These are phyloP conservation scores for Sporisorium exsertum DNA, from an alignment of 1,284 basidiomycete species.

Conservation along the genomic window DNA sequence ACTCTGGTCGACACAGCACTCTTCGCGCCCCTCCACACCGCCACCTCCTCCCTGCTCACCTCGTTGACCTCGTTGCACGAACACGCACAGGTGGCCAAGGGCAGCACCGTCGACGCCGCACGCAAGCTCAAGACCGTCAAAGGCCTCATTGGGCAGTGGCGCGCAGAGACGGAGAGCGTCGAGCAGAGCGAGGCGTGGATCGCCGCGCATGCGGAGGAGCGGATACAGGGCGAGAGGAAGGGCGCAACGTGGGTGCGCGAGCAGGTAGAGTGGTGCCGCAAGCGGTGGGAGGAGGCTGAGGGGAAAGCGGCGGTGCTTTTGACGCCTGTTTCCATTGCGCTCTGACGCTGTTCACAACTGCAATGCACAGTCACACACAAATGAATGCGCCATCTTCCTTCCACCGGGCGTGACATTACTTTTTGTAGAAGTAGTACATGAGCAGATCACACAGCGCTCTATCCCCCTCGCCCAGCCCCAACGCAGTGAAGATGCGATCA, in stretches of 20 bases:
- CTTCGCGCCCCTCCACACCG: slow-evolving; percentile 25
- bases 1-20: neutral
- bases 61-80: slow-evolving; percentile 41
- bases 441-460: slow-evolving; percentile 47
- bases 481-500: slow-evolving; percentile 24
- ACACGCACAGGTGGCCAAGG: slow-evolving; percentile 47
- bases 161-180: slow-evolving; percentile 33
- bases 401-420: too few relatives aligned
- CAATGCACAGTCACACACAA: too few relatives aligned
- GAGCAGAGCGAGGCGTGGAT: slow-evolving; percentile 37
- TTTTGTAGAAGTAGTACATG: slow-evolving; percentile 48
- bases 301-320: slow-evolving; percentile 18
- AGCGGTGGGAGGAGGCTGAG: slow-evolving; percentile 25
- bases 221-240: neutral
- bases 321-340: slow-evolving; percentile 18
- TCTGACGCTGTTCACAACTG: too few relatives aligned
- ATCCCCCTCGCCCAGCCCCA: slow-evolving; percentile 15
- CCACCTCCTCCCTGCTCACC: slow-evolving; percentile 18
- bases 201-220: neutral
- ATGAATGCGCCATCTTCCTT: too few relatives aligned
- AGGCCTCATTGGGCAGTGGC: slow-evolving; percentile 36
- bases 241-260: slow-evolving; percentile 19
- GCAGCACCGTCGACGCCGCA: slow-evolving; percentile 32
- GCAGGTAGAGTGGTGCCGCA: slow-evolving; percentile 30
- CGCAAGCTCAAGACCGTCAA: slow-evolving; percentile 38